A percentile compares a stretch with the other conserved stretches of the same genome.
Evolutionary conservation across 352 stramenopile species (phyloP).

Genomic region (Phytophthora macrochlamydospora): DNA sequence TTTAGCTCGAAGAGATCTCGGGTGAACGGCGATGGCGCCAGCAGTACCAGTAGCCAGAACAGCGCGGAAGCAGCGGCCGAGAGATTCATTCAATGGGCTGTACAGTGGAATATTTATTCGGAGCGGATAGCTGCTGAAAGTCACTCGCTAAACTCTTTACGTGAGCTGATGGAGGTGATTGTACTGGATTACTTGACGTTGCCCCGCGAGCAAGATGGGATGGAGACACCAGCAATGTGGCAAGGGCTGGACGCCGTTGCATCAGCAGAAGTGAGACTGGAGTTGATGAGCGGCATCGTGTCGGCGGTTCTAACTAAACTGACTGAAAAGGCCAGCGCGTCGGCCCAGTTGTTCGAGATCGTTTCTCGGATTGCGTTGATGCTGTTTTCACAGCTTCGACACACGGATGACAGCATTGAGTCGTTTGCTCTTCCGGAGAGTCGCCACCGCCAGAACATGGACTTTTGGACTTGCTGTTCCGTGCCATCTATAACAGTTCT

Average conservation of each 20-base stretch:
- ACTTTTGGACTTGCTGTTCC: slow-evolving; percentile 72
- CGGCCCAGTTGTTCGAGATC: slow-evolving; percentile 82
- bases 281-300: slow-evolving; percentile 72
- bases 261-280: slow-evolving; percentile 58
- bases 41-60: slow-evolving; percentile 39
- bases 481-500: slow-evolving; percentile 63
- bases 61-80: slow-evolving; percentile 42
- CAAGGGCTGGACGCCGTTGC: slow-evolving; percentile 63
- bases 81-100: slow-evolving; percentile 74
- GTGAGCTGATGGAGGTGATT: slow-evolving; percentile 80
- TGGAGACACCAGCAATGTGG: slow-evolving; percentile 55
- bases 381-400: slow-evolving; percentile 58
- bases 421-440: slow-evolving; percentile 39
- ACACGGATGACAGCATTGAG: slow-evolving; percentile 21
- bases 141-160: slow-evolving; percentile 77
- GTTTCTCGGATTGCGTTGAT: slow-evolving; percentile 67
- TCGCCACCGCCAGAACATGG: slow-evolving; percentile 48
- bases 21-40: slow-evolving; percentile 44
- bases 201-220: slow-evolving; percentile 39
- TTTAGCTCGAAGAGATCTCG: slow-evolving; percentile 63
- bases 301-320: slow-evolving; percentile 67
- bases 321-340: slow-evolving; percentile 49
- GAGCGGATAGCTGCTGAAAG: slow-evolving; percentile 82
- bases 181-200: slow-evolving; percentile 75
- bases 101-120: slow-evolving; percentile 88